These are phyloP conservation scores for Cytospora schulzeri DNA, from an alignment of 2,329 filamentous ascomycete genomes.

Conservation along the genomic window DNA sequence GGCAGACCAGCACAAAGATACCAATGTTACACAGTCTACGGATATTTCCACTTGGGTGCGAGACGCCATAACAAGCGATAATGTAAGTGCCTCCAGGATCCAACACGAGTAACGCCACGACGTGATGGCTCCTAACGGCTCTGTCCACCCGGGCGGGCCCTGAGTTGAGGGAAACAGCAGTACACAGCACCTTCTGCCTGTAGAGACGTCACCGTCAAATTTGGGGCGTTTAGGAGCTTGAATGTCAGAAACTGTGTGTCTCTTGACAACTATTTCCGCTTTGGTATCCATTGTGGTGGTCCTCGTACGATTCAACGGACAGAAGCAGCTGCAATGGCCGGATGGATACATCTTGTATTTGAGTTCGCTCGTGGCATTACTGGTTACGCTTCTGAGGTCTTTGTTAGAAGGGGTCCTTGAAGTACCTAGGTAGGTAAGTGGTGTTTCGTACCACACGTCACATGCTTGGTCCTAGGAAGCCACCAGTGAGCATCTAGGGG, in stretches of 20 bases:
- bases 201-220: no score
- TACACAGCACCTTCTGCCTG: no score
- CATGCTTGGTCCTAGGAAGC: not conserved
- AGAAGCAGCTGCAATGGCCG: conserved; percentile 2
- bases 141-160: no score
- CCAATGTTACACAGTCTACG: no score
- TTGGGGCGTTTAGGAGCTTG: not conserved
- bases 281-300: not conserved
- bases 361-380: conserved; percentile 4
- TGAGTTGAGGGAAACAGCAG: no score
- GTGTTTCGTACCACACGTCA: not conserved
- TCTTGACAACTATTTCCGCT: not conserved
- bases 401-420: not conserved
- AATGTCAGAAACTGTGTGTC: not conserved
- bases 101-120: no score
- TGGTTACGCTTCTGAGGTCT: conserved; percentile 5
- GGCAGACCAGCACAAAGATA: no score
- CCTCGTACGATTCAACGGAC: not conserved
- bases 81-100: no score
- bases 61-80: no score
- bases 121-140: no score
- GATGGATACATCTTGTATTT: not conserved
- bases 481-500: not conserved
- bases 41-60: no score
- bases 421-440: not conserved